Base-by-base conservation (phyloP, 345 rosid genomes). In the Melaleuca alternifolia region DNA sequence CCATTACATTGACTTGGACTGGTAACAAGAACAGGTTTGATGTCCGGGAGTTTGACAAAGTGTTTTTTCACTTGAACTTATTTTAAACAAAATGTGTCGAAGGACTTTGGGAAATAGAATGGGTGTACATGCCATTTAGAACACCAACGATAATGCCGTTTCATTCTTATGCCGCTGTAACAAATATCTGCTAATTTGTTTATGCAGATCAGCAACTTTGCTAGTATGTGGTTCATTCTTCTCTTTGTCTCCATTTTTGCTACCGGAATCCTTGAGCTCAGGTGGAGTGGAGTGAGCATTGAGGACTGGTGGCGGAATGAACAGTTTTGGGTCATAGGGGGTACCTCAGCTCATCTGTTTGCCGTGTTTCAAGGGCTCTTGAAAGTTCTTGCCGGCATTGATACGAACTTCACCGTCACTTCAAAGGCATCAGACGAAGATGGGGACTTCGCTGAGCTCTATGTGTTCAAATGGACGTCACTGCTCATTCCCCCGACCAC, bases 301-400 rank as follows among this genome's bases (percentile, higher is more conserved):
- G 87, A 88, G 5, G 89, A 88, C 77, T 88, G 89, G 89, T 88
- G 89, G 89, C 82, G 89, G 85, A 85, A 88, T 82, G 89, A 88
- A 48, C 89, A 85, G 50, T 86, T 88, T 46, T 86, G 84, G 86
- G 89, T 88, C 46, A 88, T 88, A 3, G 85, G 89, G 26, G 89
- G 89, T 26, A 85, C 87, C 0, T 88, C 89, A 28, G 89, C 89
- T 23, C 89, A 88, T 82, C 84, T 88, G 7, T 86, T 86, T 53
- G 89, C 88, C 0, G 88, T 88, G 50, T 86, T 88, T 51, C 86
- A 86, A 53, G 89, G 88, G 41, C 86, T 88, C 30, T 56, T 86
- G 71, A 88, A 88, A 20, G 86, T 88, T 44, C 84, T 85, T 4
- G 89, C 89, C 0, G 89, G 89, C 30, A 85, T 88, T 7, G 89